phyloP scores from a whole-genome alignment of 345 rosid genomes.

The Garcia nutans region DNA sequence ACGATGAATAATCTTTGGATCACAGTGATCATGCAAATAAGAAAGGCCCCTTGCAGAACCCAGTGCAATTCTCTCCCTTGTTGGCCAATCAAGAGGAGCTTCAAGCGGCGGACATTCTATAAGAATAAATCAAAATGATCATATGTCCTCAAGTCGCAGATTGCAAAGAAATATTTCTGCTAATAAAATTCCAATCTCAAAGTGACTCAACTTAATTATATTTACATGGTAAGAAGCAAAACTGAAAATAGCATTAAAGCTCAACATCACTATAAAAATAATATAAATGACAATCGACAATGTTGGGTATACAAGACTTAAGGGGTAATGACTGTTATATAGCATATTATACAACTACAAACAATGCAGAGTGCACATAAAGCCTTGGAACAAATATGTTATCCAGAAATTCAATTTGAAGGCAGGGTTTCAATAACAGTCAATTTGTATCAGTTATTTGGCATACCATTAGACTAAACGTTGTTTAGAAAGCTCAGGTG shows the following conservation, averaged over 20 bases:
- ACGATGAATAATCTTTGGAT: slow-evolving; percentile 35
- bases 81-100: slow-evolving; percentile 31
- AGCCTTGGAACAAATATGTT: background rate
- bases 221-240: background rate
- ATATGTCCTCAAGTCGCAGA: background rate
- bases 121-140: slow-evolving; percentile 7
- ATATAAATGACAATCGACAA: background rate
- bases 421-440: background rate
- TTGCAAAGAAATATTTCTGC: background rate
- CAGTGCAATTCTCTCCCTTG: slow-evolving; percentile 28
- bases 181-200: background rate
- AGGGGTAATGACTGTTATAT: background rate
- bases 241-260: background rate
- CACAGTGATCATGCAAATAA: slow-evolving; percentile 34
- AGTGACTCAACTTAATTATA: background rate
- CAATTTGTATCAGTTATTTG: background rate
- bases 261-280: background rate
- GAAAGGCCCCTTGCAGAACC: slow-evolving; percentile 35
- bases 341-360: background rate
- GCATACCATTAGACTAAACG: background rate
- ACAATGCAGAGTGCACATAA: background rate
- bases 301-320: background rate
- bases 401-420: background rate
- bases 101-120: slow-evolving; percentile 27
- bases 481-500: background rate